These are phyloP conservation scores for Sequoia sempervirens DNA, from an alignment of 75 land plant species.

Conservation along the genomic window DNA sequence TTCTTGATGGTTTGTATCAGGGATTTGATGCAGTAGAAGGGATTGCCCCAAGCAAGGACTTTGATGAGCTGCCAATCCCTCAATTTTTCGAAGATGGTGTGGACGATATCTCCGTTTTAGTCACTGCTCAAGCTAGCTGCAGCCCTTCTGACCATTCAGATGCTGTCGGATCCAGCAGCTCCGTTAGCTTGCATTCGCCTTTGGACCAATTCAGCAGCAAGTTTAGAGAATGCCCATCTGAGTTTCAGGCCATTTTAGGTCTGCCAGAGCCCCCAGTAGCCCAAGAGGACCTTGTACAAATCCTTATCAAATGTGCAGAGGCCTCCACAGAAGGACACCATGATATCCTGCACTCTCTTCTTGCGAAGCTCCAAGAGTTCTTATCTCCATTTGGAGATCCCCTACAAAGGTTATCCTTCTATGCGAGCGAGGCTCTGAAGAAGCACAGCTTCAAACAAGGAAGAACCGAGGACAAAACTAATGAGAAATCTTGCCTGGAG, in stretches of 20 bases:
- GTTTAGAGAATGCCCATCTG: constrained; percentile 10
- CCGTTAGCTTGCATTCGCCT: background rate
- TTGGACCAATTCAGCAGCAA: background rate
- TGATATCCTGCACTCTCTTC: background rate
- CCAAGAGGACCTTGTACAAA: constrained; percentile 3
- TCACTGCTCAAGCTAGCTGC: background rate
- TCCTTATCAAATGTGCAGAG: constrained; percentile 7
- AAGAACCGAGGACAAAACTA: background rate
- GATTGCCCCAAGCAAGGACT: constrained; percentile 3
- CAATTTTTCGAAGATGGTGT: constrained; percentile 5
- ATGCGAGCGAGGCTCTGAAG: constrained; percentile 14
- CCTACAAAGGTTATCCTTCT: constrained; percentile 19
- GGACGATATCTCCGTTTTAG: constrained; percentile 1
- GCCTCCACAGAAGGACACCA: background rate
- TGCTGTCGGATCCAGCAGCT: constrained; percentile 1
- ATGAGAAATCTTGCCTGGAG: constrained; percentile 11
- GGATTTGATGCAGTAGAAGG: constrained; percentile 5
- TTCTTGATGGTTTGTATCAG: constrained; percentile 9
- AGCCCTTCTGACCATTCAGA: constrained; percentile 9
- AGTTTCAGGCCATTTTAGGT: background rate
- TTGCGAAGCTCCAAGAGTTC: constrained; percentile 6
- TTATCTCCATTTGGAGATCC: constrained; percentile 20
- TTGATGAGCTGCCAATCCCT: constrained; percentile 1
- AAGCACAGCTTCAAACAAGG: constrained; percentile 2
- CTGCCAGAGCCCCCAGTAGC: background rate